Conservation (phyloP, 139 green algal genomes). For the Mesotaenium endlicherianum region DNA sequence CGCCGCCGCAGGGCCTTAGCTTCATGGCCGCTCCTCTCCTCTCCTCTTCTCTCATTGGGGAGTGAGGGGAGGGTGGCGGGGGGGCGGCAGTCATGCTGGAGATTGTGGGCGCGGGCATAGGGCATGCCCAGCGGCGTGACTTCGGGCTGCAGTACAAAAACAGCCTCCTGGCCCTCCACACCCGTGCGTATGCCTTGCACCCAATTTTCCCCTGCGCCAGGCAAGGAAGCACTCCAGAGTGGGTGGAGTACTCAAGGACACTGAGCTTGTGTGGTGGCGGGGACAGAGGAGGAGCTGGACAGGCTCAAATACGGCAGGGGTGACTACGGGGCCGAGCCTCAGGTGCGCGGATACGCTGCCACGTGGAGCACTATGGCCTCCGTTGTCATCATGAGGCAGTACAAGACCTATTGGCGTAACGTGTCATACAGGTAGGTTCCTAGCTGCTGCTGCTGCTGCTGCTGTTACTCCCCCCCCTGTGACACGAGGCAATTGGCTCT, state of each 20-base stretch:
- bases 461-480: not conserved
- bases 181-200: not conserved
- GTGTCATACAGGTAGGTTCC: conserved; percentile 24
- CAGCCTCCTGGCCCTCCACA: conserved; percentile 1
- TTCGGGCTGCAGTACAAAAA: conserved; percentile 35
- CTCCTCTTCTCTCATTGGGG: not conserved
- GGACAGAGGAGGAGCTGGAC: conserved; percentile 24
- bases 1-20: not conserved
- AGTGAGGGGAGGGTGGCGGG: too few species aligned
- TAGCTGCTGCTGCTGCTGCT: not conserved
- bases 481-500: not conserved
- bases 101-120: conserved; percentile 39
- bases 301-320: not conserved
- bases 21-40: not conserved
- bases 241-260: not conserved
- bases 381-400: not conserved
- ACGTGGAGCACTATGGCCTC: not conserved
- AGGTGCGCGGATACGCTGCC: conserved; percentile 9
- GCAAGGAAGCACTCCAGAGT: too few species aligned
- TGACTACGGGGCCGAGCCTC: not conserved
- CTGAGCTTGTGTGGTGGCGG: too few species aligned
- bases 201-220: too few species aligned
- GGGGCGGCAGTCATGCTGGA: conserved; percentile 30
- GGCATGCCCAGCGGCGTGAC: conserved; percentile 19
- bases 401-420: conserved; percentile 41